Evolutionary conservation across 768 basidiomycete species (phyloP), one percentile per base, ranked within the genome.

Genomic region (Agrocybe praecox): DNA sequence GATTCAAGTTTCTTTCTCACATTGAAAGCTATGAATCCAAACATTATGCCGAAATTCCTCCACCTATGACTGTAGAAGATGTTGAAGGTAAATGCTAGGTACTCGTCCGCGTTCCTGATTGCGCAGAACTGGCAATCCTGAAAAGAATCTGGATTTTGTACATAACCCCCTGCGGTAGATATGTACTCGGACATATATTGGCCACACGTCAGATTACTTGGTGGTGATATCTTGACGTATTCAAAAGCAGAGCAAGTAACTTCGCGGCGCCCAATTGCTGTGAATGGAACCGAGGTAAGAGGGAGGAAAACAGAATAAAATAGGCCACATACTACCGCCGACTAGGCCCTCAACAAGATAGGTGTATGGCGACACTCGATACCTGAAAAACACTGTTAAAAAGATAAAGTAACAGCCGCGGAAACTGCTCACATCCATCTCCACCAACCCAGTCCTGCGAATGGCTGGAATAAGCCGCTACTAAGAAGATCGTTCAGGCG

Each of bases 361-460:
- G 2, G 78, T 80, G 61, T 74, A 79, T 0, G 82, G 81, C 3
- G 82, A 81, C 14, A 81, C 53, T 23, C 70, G 72, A 57, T 84
- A 74, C 78, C 50, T 52, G 23, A 24, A 26, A n/a, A 3, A 18
- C 17, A 15, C 23, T 11, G 10, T 52, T 22, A 23, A 21, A 21
- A 36, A 22, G 4, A n/a, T 23, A 17, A 12, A 8, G 0, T n/a
- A 5, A 42, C 17, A 12, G 21, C 4, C 17, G 17, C 34, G 17
- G 8, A 22, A 23, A n/a, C 12, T 22, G 42, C 50, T 2, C 42
- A 52, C 51, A 83, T 80, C 48, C 68, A 69, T 43, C 48, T 61
- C 88, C 88, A 90, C 82, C 86, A 87, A 12, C 81, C 82, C 9
- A 89, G 79, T n/a, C 76, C 73, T 9, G 76, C 58, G 65, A 43